These are phyloP conservation scores for Suhomyces maxii DNA, from an alignment of 1,139 yeast species.

Conservation along the genomic window DNA sequence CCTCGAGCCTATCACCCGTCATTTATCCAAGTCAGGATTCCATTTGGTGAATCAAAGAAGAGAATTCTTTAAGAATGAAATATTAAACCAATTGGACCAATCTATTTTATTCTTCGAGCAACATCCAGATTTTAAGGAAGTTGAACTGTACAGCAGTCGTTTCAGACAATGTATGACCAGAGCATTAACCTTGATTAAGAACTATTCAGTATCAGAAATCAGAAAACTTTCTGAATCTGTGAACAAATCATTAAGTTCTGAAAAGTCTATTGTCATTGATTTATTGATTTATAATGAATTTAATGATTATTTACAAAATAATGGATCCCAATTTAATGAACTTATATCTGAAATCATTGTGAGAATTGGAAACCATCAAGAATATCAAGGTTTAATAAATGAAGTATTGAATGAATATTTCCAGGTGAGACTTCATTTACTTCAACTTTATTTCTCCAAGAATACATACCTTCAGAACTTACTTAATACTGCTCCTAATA, in stretches of 20 bases:
- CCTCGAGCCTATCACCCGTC: conserved; percentile 67
- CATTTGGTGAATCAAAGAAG: conserved; percentile 56
- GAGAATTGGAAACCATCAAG: conserved; percentile 50
- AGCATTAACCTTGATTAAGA: conserved; percentile 72
- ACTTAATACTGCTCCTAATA: conserved; percentile 1
- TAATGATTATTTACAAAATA: conserved; percentile 28
- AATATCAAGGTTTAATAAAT: conserved; percentile 63
- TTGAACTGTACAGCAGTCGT: conserved; percentile 67
- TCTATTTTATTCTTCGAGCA: conserved; percentile 38
- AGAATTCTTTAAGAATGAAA: conserved; percentile 22
- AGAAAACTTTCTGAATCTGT: conserved; percentile 49
- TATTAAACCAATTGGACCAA: conserved; percentile 60
- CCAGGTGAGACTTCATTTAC: conserved; percentile 49
- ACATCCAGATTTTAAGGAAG: conserved; percentile 61
- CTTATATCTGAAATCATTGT: conserved; percentile 52
- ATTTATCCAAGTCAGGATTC: conserved; percentile 64
- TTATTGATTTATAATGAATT: conserved; percentile 56
- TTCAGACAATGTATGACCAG: conserved; percentile 86
- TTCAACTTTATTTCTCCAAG: conserved; percentile 33
- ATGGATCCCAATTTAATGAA: conserved; percentile 32
- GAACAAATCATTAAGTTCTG: conserved; percentile 22
- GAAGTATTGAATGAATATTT: conserved; percentile 70
- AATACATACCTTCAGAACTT: conserved; percentile 10
- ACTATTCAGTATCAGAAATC: conserved; percentile 58
- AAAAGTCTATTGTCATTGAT: conserved; percentile 19